Percentiles rank a stretch among this genome's conserved stretches.
Conservation (phyloP, 371 early-diverging fungal genomes). For the Rhizomucor miehei region DNA sequence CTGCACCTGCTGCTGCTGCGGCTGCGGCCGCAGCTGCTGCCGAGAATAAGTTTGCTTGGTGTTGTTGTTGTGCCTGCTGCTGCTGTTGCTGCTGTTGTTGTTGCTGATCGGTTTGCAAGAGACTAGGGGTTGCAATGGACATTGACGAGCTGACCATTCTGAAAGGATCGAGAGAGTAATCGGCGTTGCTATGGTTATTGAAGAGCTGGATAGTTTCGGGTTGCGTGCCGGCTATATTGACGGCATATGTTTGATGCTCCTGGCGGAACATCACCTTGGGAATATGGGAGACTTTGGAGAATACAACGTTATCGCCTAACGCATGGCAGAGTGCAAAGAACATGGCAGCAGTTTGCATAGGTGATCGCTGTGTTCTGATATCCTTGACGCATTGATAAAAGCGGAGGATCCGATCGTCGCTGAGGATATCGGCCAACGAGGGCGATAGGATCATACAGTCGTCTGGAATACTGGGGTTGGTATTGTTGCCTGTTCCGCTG, state of each 20-base stretch:
- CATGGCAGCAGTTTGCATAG: constrained; percentile 45
- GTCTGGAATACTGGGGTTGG: constrained; percentile 10
- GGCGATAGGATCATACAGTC: constrained; percentile 43
- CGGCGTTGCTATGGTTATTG: constrained; percentile 2
- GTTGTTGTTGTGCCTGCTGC: constrained; percentile 1
- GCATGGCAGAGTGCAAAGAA: constrained; percentile 52
- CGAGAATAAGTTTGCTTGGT: background rate
- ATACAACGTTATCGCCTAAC: constrained; percentile 37
- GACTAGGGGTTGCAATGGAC: too few species aligned
- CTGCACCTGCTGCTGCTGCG: constrained; percentile 20
- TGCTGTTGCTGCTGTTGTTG: background rate
- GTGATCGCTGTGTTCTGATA: constrained; percentile 42
- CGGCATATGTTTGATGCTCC: constrained; percentile 44
- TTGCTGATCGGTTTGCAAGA: too few species aligned
- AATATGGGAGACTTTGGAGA: constrained; percentile 47
- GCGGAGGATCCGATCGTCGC: constrained; percentile 41
- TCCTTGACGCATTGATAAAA: constrained; percentile 54
- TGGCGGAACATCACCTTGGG: constrained; percentile 49
- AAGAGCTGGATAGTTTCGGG: constrained; percentile 21
- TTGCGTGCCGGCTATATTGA: constrained; percentile 42
- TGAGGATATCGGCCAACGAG: constrained; percentile 43
- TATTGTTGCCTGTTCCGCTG: background rate
- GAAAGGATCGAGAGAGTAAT: constrained; percentile 8
- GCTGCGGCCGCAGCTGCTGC: constrained; percentile 1
- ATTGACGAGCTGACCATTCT: constrained; percentile 11